Conservation (phyloP, 1,284 basidiomycete species). For the Sporisorium sorghi region DNA sequence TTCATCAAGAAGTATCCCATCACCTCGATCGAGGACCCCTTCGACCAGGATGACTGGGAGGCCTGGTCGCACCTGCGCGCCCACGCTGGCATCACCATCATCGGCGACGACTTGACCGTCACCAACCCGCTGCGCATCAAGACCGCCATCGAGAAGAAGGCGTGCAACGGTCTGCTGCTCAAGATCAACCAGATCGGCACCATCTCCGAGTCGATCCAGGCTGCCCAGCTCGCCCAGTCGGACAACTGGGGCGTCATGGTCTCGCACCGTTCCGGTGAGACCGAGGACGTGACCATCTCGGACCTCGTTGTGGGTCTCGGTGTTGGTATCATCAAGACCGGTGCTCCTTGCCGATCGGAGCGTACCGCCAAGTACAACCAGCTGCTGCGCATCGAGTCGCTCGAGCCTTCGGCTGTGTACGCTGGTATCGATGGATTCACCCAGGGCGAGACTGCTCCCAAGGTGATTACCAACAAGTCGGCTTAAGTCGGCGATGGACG, state of each 20-base stretch:
- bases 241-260: conserved; percentile 99
- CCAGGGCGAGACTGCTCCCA: conserved; percentile 59
- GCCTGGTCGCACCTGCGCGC: conserved; percentile 90
- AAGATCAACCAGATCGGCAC: conserved; percentile 97
- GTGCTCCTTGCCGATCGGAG: conserved; percentile 91
- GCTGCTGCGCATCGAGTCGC: conserved; percentile 66
- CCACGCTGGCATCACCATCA: conserved; percentile 76
- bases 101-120: conserved; percentile 97
- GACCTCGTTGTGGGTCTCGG: conserved; percentile 95
- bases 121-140: conserved; percentile 98
- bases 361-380: conserved; percentile 79
- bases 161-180: conserved; percentile 97
- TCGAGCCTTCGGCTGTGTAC: conserved; percentile 61
- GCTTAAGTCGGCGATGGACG: no score
- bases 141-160: conserved; percentile 99
- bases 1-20: conserved; percentile 70
- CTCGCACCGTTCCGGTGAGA: conserved; percentile 96
- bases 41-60: conserved; percentile 99
- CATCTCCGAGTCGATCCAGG: conserved; percentile 97
- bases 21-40: conserved; percentile 95
- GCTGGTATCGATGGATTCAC: conserved; percentile 67
- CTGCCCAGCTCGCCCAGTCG: conserved; percentile 94
- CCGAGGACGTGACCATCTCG: conserved; percentile 79
- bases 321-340: conserved; percentile 96
- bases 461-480: conserved; percentile 60